A percentile compares a stretch with the other conserved stretches of the same genome.
Conservation (phyloP, 495 filamentous ascomycete species). For the Aspergillus sparsus region DNA sequence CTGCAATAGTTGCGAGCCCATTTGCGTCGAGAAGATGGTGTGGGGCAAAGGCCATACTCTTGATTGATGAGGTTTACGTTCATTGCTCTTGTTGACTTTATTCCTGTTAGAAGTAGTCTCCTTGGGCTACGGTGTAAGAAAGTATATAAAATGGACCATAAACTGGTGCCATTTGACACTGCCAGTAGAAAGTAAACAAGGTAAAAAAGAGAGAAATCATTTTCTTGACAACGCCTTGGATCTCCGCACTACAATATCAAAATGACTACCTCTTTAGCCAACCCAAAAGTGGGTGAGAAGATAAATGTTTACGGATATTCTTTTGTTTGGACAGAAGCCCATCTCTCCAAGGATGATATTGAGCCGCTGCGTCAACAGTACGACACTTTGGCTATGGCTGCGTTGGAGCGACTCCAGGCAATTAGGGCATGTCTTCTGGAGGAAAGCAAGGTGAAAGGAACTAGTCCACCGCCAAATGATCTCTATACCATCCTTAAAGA, state of each 20-base stretch:
- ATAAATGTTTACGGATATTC: slow-evolving; percentile 43
- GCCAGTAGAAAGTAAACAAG: too few relatives aligned
- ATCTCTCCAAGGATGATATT: slow-evolving; percentile 41
- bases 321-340: slow-evolving; percentile 49
- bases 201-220: too few relatives aligned
- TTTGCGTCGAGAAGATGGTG: neutral
- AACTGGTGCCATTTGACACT: too few relatives aligned
- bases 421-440: slow-evolving; percentile 25
- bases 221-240: too few relatives aligned
- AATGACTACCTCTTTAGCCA: neutral
- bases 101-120: too few relatives aligned
- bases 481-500: slow-evolving; percentile 29
- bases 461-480: slow-evolving; percentile 11
- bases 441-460: slow-evolving; percentile 14
- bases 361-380: slow-evolving; percentile 48
- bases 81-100: too few relatives aligned
- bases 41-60: neutral
- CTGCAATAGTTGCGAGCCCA: neutral
- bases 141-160: too few relatives aligned
- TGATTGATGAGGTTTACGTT: too few relatives aligned
- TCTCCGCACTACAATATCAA: neutral
- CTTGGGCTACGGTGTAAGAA: too few relatives aligned
- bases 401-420: slow-evolving; percentile 43
- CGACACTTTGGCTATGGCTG: slow-evolving; percentile 44
- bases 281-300: slow-evolving; percentile 15